Base-by-base conservation (phyloP, 257 asterid species). In the Fraxinus quadrangulata region DNA sequence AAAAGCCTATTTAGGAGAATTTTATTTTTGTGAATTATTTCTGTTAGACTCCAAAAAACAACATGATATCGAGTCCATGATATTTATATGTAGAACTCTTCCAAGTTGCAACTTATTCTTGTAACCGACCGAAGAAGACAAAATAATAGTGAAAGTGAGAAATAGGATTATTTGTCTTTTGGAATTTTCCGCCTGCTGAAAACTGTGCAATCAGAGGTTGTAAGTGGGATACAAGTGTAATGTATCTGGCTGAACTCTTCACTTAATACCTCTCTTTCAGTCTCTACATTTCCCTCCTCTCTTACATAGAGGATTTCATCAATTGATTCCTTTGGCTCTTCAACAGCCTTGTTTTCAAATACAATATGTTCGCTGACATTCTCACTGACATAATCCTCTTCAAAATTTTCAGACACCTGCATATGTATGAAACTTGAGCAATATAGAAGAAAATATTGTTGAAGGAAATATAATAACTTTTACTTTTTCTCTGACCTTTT, bases 241-340 rank as follows among this genome's bases (percentile, higher is more conserved):
- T 74, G 68, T 72, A 66, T 75, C 67, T 59, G n/a, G 81, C 93
- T 8, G 45, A 39, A 39, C 88, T 82, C 83, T 83, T 79, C 70
- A 67, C 33, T 66, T 79, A 82, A 74, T 76, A 71, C 81, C 71
- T 73, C 74, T 49, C 66, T 76, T 73, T 73, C 85, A n/a, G 75
- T 70, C 49, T 71, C 16, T 33, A 30, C 78, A 37, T 78, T 73
- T 67, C 19, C 78, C 37, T 28, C 78, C 66, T 80, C 79, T 76
- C 61, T 63, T 79, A 66, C 66, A 54, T 70, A 71, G 73, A 45
- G 78, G 78, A 59, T 69, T 39, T 54, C 31, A 26, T 74, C 76
- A 49, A 63, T 72, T 84, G 83, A 63, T 78, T 79, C 86, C 39
- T 74, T 45, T 34, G 30, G 56, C 34, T 81, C 80, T 76, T 76